phyloP scores from a whole-genome alignment of 768 basidiomycete genomes.

The Rhizopogon vinicolor region DNA sequence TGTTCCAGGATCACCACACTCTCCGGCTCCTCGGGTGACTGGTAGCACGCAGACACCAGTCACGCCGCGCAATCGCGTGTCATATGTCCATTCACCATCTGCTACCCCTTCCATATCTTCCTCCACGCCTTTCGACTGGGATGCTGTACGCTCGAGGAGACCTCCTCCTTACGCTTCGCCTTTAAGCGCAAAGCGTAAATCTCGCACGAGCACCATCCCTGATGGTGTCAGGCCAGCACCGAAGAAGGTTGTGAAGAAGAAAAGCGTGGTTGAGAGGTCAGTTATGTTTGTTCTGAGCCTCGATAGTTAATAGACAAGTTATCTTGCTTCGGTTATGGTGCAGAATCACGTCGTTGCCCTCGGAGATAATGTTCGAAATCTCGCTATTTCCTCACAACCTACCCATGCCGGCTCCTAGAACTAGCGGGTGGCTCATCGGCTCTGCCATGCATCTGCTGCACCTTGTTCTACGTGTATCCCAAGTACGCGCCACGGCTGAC shows the following conservation, averaged over 20 bases:
- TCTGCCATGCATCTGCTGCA: conserved; percentile 63
- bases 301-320: conserved; percentile 11
- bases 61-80: conserved; percentile 44
- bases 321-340: conserved; percentile 4
- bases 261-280: conserved; percentile 59
- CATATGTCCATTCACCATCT: conserved; percentile 55
- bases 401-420: conserved; percentile 63
- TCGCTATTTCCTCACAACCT: conserved; percentile 79
- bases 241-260: conserved; percentile 61
- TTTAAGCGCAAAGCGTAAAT: conserved; percentile 39
- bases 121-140: conserved; percentile 82
- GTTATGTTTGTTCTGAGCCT: conserved; percentile 4
- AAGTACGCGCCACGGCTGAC: conserved; percentile 51
- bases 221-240: conserved; percentile 29
- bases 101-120: conserved; percentile 72
- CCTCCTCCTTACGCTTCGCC: conserved; percentile 75
- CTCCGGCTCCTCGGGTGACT: conserved; percentile 28
- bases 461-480: conserved; percentile 57
- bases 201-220: conserved; percentile 31
- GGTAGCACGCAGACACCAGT: conserved; percentile 37
- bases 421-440: conserved; percentile 63
- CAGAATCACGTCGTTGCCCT: conserved; percentile 65
- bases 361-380: conserved; percentile 72
- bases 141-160: conserved; percentile 64
- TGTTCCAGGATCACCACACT: conserved; percentile 35